phyloP scores from a whole-genome alignment of 2,329 filamentous ascomycete genomes.

The Aureobasidium melanogenum region DNA sequence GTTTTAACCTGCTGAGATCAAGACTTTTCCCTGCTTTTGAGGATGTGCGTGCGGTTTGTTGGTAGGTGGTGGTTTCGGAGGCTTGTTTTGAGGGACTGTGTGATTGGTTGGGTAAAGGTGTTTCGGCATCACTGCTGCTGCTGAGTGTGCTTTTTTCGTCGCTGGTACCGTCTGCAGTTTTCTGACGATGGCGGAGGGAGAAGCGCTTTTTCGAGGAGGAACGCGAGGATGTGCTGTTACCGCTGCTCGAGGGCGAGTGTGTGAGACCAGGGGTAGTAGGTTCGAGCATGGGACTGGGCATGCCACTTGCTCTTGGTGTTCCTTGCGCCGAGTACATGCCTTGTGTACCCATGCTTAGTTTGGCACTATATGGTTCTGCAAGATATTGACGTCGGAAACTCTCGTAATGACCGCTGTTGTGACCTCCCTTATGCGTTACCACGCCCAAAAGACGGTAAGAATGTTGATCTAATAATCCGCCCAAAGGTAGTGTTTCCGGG shows the following conservation, averaged over 20 bases:
- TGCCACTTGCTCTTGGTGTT: conserved; percentile 18
- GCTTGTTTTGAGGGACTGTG: neutral
- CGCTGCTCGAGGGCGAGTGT: conserved; percentile 4
- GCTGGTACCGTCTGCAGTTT: neutral
- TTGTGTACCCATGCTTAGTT: conserved; percentile 66
- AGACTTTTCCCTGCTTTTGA: neutral
- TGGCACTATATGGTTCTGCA: conserved; percentile 71
- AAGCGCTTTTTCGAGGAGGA: conserved; percentile 2
- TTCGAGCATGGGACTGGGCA: conserved; percentile 24
- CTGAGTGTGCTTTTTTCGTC: neutral
- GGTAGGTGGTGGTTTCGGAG: neutral
- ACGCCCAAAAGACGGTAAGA: conserved; percentile 79
- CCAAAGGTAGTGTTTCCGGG: conserved; percentile 75
- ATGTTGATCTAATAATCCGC: conserved; percentile 66
- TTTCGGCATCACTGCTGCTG: neutral
- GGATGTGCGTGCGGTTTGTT: neutral
- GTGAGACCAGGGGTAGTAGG: neutral
- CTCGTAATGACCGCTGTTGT: conserved; percentile 95
- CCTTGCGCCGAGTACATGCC: conserved; percentile 59
- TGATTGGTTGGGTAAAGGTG: neutral
- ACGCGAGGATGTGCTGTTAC: neutral
- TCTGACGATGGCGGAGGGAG: neutral
- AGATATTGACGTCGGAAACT: conserved; percentile 83
- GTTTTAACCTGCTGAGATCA: neutral
- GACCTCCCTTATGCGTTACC: conserved; percentile 90